Base-by-base conservation (phyloP, 305 asterid genomes). In the Lippia alba region DNA sequence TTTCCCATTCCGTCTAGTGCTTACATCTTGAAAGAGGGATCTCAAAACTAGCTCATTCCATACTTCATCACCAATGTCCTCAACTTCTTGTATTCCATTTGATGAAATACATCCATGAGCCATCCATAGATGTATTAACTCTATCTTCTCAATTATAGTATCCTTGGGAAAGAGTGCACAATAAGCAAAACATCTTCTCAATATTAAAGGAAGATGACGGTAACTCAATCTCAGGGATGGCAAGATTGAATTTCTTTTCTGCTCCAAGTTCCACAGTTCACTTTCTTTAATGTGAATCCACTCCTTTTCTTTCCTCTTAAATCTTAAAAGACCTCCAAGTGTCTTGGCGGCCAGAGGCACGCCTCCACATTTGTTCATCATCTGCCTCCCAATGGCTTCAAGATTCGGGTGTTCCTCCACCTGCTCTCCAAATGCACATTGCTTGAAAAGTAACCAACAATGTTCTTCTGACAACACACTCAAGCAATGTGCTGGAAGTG, bases 101-200 rank as follows among this genome's bases (percentile, higher is more conserved):
- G 49, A 44, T 6, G 49, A 44, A 44, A 44, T 63, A 53, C 76
- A 72, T 72, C 74, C 51, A 44, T 72, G 76, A 54, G 66, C 67
- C 62, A 73, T 73, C 77, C 77, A 73, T 0, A 12, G 19, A 48
- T 5, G 18, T 54, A 65, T 57, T 61, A 57, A 11, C 20, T 65
- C 7, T 56, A 64, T 11, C 39, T 39, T 65, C 0, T 4, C 4
- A 18, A 73, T 49, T 12, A 0, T 3, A 58, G 3, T 5, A 60
- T 59, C 67, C 54, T 48, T 56, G 2, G 61, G 16, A 56, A 19
- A 56, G 16, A 56, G 6, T 12, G 69, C 54, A 48, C 18, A 48
- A 17, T 71, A 61, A 20, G 64, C 11, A 44, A 20, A 71, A 12
- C 63, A 61, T 11, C 2, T 8, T 48, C 64, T 18, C 24, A 70